Base-by-base conservation (phyloP, 129 eudicot species). In the Flaveria ramosissima region DNA sequence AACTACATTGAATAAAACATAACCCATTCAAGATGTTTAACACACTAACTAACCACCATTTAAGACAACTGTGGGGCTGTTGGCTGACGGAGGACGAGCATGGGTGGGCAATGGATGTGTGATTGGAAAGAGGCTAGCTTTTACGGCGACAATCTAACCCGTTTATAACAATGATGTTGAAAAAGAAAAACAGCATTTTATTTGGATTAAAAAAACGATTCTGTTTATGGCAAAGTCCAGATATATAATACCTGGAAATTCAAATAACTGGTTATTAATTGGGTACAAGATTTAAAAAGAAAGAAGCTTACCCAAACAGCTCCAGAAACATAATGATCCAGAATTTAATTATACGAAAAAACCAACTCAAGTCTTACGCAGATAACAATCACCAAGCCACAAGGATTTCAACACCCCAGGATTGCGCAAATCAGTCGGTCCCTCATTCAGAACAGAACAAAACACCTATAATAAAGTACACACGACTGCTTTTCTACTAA, bases 401-500 rank as follows among this genome's bases (percentile, higher is more conserved):
- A 72, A 82, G 19, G 52, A 70, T 36, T 69, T 69, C 30, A 70
- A 70, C 77, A 81, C 76, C 24, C 68, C 4, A 45, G 57, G 55
- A 42, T 51, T 55, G 75, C 16, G 70, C 45, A 60, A 73, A 76
- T 51, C 80, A 76, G 65, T 74, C 27, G 21, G 59, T 74, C 43
- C 65, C 57, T 56, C 59, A 46, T 26, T 45, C 36, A 45, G 41
- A 5, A 36, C 41, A 36, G 41, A 36, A 36, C 41, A 36, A 7
- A 36, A 36, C 41, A 36, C 7, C 41, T 36, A 36, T 36, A 32
- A 66, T 30, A 42, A 20, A 81, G 81, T 69, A 50, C 78, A 79
- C 75, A 78, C 67, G n/a, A 73, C 74, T 80, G 67, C 36, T 66
- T 53, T 66, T 75, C 79, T 73, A 78, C 71, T 39, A 70, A 77